These are phyloP conservation scores for Pyrenophora seminiperda DNA, from an alignment of 2,329 filamentous ascomycete species.

Conservation along the genomic window DNA sequence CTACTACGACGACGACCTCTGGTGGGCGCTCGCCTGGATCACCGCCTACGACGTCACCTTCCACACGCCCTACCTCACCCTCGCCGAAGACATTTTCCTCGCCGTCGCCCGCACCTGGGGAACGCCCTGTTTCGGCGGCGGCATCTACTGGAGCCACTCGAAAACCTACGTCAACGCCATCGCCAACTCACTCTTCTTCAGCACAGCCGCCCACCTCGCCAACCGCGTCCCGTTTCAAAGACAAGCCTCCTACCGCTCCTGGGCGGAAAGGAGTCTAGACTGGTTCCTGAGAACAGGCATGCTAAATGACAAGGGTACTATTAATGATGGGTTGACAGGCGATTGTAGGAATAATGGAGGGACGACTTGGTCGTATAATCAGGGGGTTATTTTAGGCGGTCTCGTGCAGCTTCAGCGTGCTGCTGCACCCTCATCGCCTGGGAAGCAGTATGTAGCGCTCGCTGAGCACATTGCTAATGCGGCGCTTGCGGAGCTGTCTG, in stretches of 20 bases:
- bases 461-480: conserved; percentile 49
- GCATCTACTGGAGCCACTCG: conserved; percentile 56
- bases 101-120: conserved; percentile 49
- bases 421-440: conserved; percentile 43
- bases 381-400: conserved; percentile 65
- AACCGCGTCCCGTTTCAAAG: conserved; percentile 49
- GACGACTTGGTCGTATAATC: conserved; percentile 61
- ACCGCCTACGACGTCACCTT: conserved; percentile 60
- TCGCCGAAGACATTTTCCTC: conserved; percentile 57
- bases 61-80: conserved; percentile 52
- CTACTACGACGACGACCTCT: conserved; percentile 60
- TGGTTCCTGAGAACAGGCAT: conserved; percentile 59
- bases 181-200: conserved; percentile 62
- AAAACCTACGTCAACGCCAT: conserved; percentile 59
- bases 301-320: conserved; percentile 54
- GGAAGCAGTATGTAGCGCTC: conserved; percentile 40
- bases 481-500: conserved; percentile 44
- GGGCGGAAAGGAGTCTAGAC: conserved; percentile 55
- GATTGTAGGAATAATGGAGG: conserved; percentile 60
- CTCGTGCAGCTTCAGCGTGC: conserved; percentile 59
- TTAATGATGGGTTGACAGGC: conserved; percentile 60
- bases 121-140: conserved; percentile 53
- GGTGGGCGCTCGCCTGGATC: conserved; percentile 60
- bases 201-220: conserved; percentile 60
- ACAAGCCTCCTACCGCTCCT: conserved; percentile 50